Evolutionary conservation across 2,329 filamentous ascomycete genomes (phyloP).

Genomic region (Neurospora crassa): DNA sequence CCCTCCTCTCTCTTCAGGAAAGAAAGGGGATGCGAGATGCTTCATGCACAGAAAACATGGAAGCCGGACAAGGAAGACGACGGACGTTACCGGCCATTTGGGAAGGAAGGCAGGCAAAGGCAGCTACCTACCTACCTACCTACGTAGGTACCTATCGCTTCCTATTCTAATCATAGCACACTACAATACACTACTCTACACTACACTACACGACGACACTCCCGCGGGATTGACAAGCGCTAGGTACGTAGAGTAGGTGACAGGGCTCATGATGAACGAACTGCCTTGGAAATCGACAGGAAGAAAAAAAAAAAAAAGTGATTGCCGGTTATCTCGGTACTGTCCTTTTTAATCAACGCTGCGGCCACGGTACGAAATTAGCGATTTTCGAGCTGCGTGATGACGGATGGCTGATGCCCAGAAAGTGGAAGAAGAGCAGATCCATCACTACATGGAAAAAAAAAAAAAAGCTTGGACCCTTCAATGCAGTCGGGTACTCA

Average conservation of each 20-base stretch:
- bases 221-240: too few species aligned
- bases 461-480: neutral
- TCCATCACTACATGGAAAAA: neutral
- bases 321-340: neutral
- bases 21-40: neutral
- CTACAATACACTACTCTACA: neutral
- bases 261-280: neutral
- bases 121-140: neutral
- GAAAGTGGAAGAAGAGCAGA: neutral
- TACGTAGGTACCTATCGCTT: too few species aligned
- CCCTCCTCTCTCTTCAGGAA: neutral
- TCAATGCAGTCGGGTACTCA: too few species aligned
- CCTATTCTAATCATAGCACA: neutral
- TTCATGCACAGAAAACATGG: neutral
- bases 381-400: neutral
- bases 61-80: neutral
- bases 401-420: neutral
- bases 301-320: neutral
- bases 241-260: neutral
- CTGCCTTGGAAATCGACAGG: neutral
- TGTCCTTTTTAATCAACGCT: neutral
- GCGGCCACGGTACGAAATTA: neutral
- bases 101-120: neutral
- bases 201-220: too few species aligned
- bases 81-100: neutral